These are phyloP conservation scores for Ormosia semicastrata DNA, from an alignment of 306 rosid genomes.

Conservation along the genomic window DNA sequence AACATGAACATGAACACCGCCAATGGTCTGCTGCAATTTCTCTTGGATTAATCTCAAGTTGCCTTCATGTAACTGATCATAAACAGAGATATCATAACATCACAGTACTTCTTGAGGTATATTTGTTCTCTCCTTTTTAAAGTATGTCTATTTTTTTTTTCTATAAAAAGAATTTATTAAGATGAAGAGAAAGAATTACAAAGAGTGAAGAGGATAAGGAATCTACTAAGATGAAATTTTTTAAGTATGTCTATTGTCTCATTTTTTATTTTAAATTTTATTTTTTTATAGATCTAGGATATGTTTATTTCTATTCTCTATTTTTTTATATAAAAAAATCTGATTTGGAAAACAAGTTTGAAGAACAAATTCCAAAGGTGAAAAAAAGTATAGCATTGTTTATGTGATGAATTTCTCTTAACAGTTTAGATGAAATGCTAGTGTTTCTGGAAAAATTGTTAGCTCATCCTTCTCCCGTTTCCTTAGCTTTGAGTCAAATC, in stretches of 20 bases:
- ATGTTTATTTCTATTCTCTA: not conserved
- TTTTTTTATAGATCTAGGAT: not conserved
- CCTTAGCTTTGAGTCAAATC: conserved; percentile 12
- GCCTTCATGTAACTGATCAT: conserved; percentile 91
- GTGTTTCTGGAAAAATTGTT: not conserved
- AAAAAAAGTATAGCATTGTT: not conserved
- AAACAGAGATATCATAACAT: conserved; percentile 76
- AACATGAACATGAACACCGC: conserved; percentile 84
- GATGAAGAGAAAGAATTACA: no score
- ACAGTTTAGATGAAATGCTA: not conserved
- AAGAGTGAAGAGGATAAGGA: no score
- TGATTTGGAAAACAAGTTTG: not conserved
- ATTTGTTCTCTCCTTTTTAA: conserved; percentile 3
- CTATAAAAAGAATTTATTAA: no score
- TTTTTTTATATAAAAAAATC: not conserved
- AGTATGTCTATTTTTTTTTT: not conserved
- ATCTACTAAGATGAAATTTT: not conserved
- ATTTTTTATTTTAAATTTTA: not conserved
- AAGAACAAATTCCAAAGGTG: not conserved
- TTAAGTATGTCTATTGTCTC: not conserved
- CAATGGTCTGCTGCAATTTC: conserved; percentile 96
- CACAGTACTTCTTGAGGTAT: conserved; percentile 86
- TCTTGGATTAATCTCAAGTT: conserved; percentile 86
- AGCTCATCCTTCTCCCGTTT: not conserved
- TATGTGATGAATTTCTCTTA: not conserved